Evolutionary conservation across 78 protist species (phyloP).

Genomic region (Cavenderia fasciculata): DNA sequence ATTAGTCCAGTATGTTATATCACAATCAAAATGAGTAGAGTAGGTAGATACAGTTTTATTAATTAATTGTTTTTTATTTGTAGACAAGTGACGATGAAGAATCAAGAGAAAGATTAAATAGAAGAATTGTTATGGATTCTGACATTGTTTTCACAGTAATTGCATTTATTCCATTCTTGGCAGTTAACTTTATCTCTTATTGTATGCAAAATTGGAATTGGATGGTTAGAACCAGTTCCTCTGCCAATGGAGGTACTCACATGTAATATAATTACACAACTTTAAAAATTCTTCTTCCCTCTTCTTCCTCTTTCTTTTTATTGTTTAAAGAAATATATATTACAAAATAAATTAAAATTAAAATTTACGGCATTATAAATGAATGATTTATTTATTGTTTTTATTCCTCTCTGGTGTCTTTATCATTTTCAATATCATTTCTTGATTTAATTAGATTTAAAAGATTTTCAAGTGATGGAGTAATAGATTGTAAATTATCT

Average conservation of each 20-base stretch:
- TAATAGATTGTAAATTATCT: no score
- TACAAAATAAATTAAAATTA: no score
- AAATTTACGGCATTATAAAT: no score
- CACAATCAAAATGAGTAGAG: no score
- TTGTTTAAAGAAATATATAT: no score
- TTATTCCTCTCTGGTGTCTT: no score
- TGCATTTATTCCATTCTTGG: conserved; percentile 38
- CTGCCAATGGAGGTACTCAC: conserved; percentile 31
- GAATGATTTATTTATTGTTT: no score
- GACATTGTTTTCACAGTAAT: conserved; percentile 40
- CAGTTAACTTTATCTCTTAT: conserved; percentile 44
- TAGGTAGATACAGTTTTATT: not conserved
- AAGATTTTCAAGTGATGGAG: no score
- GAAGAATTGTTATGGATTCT: conserved; percentile 31
- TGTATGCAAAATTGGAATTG: conserved; percentile 74
- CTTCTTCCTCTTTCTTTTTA: not conserved
- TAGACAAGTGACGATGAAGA: conserved; percentile 36
- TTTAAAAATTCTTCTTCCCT: no score
- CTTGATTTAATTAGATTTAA: no score
- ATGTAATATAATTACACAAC: no score
- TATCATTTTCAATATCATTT: no score
- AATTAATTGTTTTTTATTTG: not conserved
- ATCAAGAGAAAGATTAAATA: conserved; percentile 43
- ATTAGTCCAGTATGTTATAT: conserved; percentile 37
- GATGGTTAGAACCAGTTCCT: conserved; percentile 2